A percentile compares a stretch with the other conserved stretches of the same genome.
Evolutionary conservation across 352 stramenopile genomes (phyloP).

Genomic region (Pythium coloratum): DNA sequence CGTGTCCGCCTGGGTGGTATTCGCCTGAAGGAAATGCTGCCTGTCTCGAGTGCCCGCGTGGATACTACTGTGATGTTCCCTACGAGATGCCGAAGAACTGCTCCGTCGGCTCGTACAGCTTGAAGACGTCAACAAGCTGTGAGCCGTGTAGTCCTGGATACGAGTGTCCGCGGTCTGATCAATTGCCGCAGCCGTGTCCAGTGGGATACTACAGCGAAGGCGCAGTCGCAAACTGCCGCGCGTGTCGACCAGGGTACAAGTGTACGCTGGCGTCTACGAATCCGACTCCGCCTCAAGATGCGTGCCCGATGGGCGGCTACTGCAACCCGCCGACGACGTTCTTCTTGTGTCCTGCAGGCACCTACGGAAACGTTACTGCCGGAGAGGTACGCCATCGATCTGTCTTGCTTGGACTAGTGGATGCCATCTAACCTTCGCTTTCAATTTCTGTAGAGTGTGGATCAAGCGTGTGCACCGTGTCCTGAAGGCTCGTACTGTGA

Average conservation of each 20-base stretch:
- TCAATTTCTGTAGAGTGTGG: conserved; percentile 49
- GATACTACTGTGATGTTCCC: conserved; percentile 75
- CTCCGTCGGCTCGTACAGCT: conserved; percentile 78
- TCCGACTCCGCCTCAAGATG: conserved; percentile 76
- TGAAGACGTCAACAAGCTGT: conserved; percentile 66
- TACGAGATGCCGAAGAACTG: conserved; percentile 71
- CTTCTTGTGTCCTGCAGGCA: conserved; percentile 85
- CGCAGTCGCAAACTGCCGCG: conserved; percentile 57
- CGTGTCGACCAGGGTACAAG: conserved; percentile 74
- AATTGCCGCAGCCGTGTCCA: conserved; percentile 75
- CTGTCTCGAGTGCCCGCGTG: conserved; percentile 79
- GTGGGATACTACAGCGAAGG: conserved; percentile 89
- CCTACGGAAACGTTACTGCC: conserved; percentile 80
- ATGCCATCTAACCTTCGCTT: not conserved
- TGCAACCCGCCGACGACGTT: conserved; percentile 86
- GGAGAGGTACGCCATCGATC: conserved; percentile 47
- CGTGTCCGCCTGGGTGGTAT: conserved; percentile 66
- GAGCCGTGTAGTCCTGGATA: conserved; percentile 75
- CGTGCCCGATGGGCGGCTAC: conserved; percentile 89
- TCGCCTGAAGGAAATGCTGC: conserved; percentile 47
- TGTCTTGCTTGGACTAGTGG: not conserved
- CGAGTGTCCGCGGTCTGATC: conserved; percentile 74
- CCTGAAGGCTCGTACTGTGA: conserved; percentile 79
- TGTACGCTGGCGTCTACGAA: conserved; percentile 75
- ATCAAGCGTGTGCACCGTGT: conserved; percentile 75